A percentile compares a stretch with the other conserved stretches of the same genome.
Conservation (phyloP, 129 eudicot genomes). For the Flaveria ramosissima region DNA sequence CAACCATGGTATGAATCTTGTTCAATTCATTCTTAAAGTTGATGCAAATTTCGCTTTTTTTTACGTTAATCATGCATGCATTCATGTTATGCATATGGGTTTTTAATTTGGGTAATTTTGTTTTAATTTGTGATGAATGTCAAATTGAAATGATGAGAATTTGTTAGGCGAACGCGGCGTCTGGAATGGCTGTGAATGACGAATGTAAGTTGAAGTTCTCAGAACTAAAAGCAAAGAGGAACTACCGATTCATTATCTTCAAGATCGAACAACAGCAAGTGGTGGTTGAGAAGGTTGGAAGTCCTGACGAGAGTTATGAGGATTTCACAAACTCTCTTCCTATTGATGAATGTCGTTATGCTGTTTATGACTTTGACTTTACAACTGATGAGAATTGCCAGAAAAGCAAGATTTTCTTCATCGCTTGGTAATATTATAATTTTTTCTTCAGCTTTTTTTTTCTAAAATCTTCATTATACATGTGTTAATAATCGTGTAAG, state of each 20-base stretch:
- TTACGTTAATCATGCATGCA: conserved; percentile 7
- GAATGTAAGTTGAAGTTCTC: conserved; percentile 81
- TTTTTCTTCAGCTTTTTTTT: not conserved
- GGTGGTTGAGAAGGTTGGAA: conserved; percentile 78
- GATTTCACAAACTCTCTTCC: conserved; percentile 81
- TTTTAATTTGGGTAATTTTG: not conserved
- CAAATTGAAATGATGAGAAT: not conserved
- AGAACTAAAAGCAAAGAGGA: conserved; percentile 76
- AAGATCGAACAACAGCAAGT: conserved; percentile 73
- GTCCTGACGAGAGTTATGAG: conserved; percentile 64
- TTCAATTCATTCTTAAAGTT: not conserved
- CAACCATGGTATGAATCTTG: conserved; percentile 39
- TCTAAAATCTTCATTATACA: not conserved
- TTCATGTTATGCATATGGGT: not conserved
- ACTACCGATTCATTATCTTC: conserved; percentile 64
- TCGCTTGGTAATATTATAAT: conserved; percentile 63
- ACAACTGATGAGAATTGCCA: conserved; percentile 79
- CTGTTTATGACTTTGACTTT: conserved; percentile 88
- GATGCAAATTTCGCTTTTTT: not conserved
- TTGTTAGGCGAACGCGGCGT: conserved; percentile 49
- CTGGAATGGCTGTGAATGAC: conserved; percentile 69
- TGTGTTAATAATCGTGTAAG: not conserved
- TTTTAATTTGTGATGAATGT: not conserved
- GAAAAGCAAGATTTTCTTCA: conserved; percentile 90
- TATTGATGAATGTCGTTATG: conserved; percentile 80